Evolutionary conservation across 2,329 filamentous ascomycete genomes (phyloP).

Genomic region (Fusarium sulawesiense): DNA sequence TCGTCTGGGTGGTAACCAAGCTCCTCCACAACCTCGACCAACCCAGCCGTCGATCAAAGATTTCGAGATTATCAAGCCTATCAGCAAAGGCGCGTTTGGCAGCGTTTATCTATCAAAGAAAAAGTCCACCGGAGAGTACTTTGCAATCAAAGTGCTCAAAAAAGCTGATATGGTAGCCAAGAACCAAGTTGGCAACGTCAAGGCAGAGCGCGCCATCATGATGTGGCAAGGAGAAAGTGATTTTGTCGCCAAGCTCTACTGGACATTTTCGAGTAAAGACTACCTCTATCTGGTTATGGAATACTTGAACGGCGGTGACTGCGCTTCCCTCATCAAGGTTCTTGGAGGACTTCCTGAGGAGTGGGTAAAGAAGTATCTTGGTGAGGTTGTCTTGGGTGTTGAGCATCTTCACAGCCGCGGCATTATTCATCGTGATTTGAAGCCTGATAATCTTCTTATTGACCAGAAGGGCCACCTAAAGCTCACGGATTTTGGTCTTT

Average conservation of each 20-base stretch:
- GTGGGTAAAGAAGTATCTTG: constrained; percentile 98
- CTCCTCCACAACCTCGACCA: constrained; percentile 85
- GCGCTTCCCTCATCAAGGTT: constrained; percentile 94
- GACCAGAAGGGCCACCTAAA: constrained; percentile 97
- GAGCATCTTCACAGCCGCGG: constrained; percentile 94
- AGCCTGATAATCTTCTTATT: constrained; percentile 96
- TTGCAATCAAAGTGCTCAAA: constrained; percentile 97
- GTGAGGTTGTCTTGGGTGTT: constrained; percentile 95
- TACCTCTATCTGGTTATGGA: constrained; percentile 99
- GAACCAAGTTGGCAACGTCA: constrained; percentile 99
- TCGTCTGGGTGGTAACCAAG: constrained; percentile 77
- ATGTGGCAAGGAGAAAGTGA: constrained; percentile 99
- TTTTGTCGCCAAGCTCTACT: constrained; percentile 98
- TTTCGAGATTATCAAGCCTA: constrained; percentile 99
- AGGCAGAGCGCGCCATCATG: constrained; percentile 98
- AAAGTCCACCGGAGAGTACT: constrained; percentile 98
- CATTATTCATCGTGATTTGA: constrained; percentile 96
- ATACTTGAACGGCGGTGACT: constrained; percentile 97
- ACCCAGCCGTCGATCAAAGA: constrained; percentile 97
- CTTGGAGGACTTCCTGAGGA: constrained; percentile 93
- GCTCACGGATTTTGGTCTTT: constrained; percentile 96
- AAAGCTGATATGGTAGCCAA: constrained; percentile 99
- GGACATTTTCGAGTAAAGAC: constrained; percentile 99
- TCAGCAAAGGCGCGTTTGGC: constrained; percentile 98
- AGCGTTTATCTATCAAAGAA: constrained; percentile 99